These are phyloP conservation scores for Pelargonium fulgidum DNA, from an alignment of 441 rosid genomes.

Conservation along the genomic window DNA sequence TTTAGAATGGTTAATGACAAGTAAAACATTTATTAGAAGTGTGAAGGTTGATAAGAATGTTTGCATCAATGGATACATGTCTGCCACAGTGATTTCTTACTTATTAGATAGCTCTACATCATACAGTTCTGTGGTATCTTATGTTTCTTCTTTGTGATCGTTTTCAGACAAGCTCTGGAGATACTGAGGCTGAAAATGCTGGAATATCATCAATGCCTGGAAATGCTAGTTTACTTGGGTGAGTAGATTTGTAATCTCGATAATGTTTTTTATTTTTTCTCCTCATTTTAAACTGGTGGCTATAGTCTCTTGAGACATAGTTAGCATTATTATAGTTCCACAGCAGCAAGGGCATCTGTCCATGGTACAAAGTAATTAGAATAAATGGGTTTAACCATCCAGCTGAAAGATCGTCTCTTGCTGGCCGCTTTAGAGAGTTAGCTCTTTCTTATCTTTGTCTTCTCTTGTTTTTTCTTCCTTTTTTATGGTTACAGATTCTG, in stretches of 20 bases:
- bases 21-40: neutral
- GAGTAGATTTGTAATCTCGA: slow-evolving; percentile 24
- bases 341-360: too few species aligned
- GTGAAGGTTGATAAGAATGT: neutral
- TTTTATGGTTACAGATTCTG: too few species aligned
- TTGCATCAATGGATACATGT: neutral
- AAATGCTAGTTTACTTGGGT: slow-evolving; percentile 90
- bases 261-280: slow-evolving; percentile 7
- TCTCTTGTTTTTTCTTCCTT: too few species aligned
- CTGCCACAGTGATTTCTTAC: neutral
- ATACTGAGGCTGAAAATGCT: slow-evolving; percentile 36
- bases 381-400: too few species aligned
- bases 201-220: slow-evolving; percentile 77
- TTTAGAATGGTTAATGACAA: neutral
- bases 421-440: too few species aligned
- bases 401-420: too few species aligned
- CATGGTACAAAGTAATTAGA: too few species aligned
- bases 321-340: neutral
- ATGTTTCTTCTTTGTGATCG: slow-evolving; percentile 16
- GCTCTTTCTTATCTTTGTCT: too few species aligned
- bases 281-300: neutral
- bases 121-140: neutral
- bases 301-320: neutral
- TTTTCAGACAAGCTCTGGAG: slow-evolving; percentile 57
- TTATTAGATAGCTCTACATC: neutral